Conservation (phyloP, 2,329 filamentous ascomycete species). For the Myriosclerotinia duriaeana region DNA sequence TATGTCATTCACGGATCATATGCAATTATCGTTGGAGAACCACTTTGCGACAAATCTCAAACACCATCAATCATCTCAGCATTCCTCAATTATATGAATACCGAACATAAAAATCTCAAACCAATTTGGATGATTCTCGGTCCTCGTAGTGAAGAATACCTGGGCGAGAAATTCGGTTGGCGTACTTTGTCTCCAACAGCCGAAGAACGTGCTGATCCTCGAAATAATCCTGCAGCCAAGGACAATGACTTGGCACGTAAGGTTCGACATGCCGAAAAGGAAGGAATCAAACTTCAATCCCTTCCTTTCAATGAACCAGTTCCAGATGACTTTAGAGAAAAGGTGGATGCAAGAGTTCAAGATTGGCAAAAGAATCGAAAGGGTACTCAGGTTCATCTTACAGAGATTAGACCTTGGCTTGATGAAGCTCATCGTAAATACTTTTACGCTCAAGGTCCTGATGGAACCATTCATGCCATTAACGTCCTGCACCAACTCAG, state of each 20-base stretch:
- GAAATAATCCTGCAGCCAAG: conserved; percentile 64
- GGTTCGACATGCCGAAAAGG: conserved; percentile 78
- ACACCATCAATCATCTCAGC: conserved; percentile 70
- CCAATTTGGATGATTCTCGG: conserved; percentile 91
- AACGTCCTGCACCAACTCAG: conserved; percentile 82
- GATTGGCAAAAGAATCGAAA: conserved; percentile 81
- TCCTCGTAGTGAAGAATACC: conserved; percentile 71
- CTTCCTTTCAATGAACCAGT: conserved; percentile 63
- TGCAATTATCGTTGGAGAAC: conserved; percentile 83
- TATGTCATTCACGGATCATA: conserved; percentile 76
- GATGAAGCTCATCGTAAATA: conserved; percentile 82
- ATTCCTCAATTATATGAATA: conserved; percentile 73
- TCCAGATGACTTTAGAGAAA: conserved; percentile 64
- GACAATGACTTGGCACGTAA: conserved; percentile 78
- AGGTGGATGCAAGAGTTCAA: conserved; percentile 69
- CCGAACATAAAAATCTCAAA: conserved; percentile 68
- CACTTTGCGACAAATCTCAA: conserved; percentile 77
- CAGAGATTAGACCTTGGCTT: conserved; percentile 85
- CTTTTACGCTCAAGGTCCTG: conserved; percentile 72
- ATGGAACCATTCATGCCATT: conserved; percentile 71
- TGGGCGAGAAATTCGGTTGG: conserved; percentile 81
- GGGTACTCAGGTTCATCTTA: conserved; percentile 85
- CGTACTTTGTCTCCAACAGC: conserved; percentile 84
- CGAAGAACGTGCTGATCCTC: conserved; percentile 81
- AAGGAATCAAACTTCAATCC: conserved; percentile 78